These are phyloP conservation scores for Rutstroemia sp. DNA, from an alignment of 2,329 filamentous ascomycete species.

Conservation along the genomic window DNA sequence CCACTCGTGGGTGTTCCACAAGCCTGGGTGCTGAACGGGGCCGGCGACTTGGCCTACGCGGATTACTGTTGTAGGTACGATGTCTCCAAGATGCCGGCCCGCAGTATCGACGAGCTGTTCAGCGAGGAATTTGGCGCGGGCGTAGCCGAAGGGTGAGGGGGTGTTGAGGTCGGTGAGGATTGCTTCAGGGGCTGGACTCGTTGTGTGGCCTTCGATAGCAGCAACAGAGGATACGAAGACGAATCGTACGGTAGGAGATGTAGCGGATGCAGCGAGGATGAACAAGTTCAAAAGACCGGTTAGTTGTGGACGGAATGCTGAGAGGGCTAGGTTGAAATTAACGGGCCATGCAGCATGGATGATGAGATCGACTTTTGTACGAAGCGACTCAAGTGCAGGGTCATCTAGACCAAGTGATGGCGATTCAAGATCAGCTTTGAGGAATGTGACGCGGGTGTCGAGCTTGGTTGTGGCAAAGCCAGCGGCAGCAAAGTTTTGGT, in stretches of 20 bases:
- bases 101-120: slow-evolving; percentile 33
- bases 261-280: slow-evolving; percentile 7
- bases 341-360: slow-evolving; percentile 32
- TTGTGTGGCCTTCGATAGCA: slow-evolving; percentile 3
- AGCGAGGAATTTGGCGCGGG: slow-evolving; percentile 16
- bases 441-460: slow-evolving; percentile 35
- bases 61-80: slow-evolving; percentile 21
- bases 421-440: slow-evolving; percentile 40
- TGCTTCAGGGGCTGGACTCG: neutral
- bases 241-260: slow-evolving; percentile 5
- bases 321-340: slow-evolving; percentile 30
- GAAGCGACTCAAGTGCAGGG: slow-evolving; percentile 1
- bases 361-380: slow-evolving; percentile 13
- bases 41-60: slow-evolving; percentile 42
- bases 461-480: slow-evolving; percentile 29
- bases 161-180: slow-evolving; percentile 20
- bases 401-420: slow-evolving; percentile 38
- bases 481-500: slow-evolving; percentile 29
- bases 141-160: slow-evolving; percentile 27
- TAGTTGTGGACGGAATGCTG: slow-evolving; percentile 31
- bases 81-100: neutral
- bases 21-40: slow-evolving; percentile 32
- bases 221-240: slow-evolving; percentile 22
- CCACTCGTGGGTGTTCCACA: slow-evolving; percentile 51
- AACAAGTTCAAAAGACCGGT: slow-evolving; percentile 33